Percentiles rank a stretch among this genome's conserved stretches.
Conservation (phyloP, 2,329 filamentous ascomycete species). For the Claviceps sp. region DNA sequence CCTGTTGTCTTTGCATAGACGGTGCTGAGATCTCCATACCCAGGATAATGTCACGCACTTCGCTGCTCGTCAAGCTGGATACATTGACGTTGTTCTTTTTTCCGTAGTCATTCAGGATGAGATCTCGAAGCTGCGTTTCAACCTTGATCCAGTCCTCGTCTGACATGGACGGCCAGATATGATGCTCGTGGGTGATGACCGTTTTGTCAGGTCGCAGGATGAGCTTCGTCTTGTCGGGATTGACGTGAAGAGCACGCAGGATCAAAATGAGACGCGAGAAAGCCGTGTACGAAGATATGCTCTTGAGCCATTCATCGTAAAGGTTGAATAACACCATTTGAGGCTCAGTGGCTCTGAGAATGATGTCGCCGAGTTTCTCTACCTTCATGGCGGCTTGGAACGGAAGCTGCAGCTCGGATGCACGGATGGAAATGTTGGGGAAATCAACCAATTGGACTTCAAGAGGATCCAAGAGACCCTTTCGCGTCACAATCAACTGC, state of each 20-base stretch:
- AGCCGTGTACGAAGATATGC: slow-evolving; percentile 94
- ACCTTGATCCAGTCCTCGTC: slow-evolving; percentile 99
- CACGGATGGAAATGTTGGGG: slow-evolving; percentile 96
- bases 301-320: slow-evolving; percentile 98
- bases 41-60: slow-evolving; percentile 95
- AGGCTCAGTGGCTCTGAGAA: slow-evolving; percentile 91
- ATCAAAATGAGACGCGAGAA: slow-evolving; percentile 94
- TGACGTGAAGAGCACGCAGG: slow-evolving; percentile 87
- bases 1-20: slow-evolving; percentile 95
- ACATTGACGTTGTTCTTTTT: slow-evolving; percentile 99
- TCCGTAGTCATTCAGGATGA: slow-evolving; percentile 96
- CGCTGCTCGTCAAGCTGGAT: slow-evolving; percentile 86
- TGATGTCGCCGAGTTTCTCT: slow-evolving; percentile 98
- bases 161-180: slow-evolving; percentile 90
- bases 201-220: slow-evolving; percentile 92
- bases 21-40: slow-evolving; percentile 99
- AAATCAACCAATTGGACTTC: slow-evolving; percentile 97
- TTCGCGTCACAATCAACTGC: slow-evolving; percentile 94
- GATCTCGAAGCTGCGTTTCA: slow-evolving; percentile 87
- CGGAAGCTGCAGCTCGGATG: slow-evolving; percentile 88
- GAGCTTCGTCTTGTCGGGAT: slow-evolving; percentile 96
- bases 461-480: slow-evolving; percentile 90
- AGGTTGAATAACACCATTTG: slow-evolving; percentile 99
- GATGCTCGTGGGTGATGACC: slow-evolving; percentile 95
- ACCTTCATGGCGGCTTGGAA: slow-evolving; percentile 99